Base-by-base conservation (phyloP, 1,139 yeast genomes). In the Sugiyamaella sp. region DNA sequence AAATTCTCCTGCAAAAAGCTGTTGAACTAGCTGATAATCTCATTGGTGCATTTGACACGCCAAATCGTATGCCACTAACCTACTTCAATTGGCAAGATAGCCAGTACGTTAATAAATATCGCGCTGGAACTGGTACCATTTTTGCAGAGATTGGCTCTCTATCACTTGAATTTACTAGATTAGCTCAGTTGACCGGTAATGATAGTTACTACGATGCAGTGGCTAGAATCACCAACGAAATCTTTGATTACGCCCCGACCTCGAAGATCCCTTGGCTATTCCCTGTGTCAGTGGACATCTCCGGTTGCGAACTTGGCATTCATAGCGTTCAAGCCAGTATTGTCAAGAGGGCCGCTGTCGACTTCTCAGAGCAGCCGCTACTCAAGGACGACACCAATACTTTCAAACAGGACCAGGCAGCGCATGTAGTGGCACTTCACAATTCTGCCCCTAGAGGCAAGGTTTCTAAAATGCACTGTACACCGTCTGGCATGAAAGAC, bases 71-170 rank as follows among this genome's bases (percentile, higher is more conserved):
- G 65, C 95, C 95, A 0, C 71, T 81, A 49, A 68, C 86, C n/a
- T 80, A 82, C 38, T 88, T 81, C 54, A 78, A 80, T 52, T 81
- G 79, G 83, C 52, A 80, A 74, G 54, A 82, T 73, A 60, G 68
- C 63, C 56, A 80, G 22, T 43, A 43, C 29, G 51, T 64, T n/a
- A 51, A 51, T 19, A 41, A 46, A 29, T 61, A 59, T 24, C 58
- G 70, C 8, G 72, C 74, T 4, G 69, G 71, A 4, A 54, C 63
- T 14, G 64, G 64, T 32, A 66, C 85, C 1, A 76, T 82, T 3
- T 74, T 86, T 8, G 86, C 91, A 0, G 89, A 85, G 61, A 77
- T 84, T 39, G 85, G 87, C 1, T 82, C 91, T 0, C 71, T 86
- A 61, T 81, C 85, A 20, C 72, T 87, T 53, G 95, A 87, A 63